Evolutionary conservation across 2,329 filamentous ascomycete species (phyloP).

Genomic region (Aphanocladium album): DNA sequence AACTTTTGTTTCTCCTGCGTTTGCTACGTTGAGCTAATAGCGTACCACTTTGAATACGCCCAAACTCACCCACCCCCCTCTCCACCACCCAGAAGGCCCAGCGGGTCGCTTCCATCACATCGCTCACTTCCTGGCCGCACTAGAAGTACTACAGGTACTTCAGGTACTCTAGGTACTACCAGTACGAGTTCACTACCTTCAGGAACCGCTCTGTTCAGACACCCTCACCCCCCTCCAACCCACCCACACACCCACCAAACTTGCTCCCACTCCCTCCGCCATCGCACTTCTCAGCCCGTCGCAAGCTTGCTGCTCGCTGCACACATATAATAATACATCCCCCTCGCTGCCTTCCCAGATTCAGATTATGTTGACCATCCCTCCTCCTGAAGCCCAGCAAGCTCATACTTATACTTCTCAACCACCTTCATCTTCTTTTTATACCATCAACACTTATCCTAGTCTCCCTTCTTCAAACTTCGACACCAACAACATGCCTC

Average conservation of each 20-base stretch:
- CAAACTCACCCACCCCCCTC: background rate
- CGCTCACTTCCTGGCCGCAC: background rate
- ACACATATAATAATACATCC: slow-evolving; percentile 8
- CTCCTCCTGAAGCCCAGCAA: background rate
- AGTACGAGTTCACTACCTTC: slow-evolving; percentile 4
- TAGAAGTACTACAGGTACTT: background rate
- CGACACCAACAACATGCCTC: slow-evolving; percentile 4
- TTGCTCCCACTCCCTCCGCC: background rate
- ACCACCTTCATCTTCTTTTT: background rate
- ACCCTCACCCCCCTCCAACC: background rate
- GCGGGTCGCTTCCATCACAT: background rate
- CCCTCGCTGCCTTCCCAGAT: background rate
- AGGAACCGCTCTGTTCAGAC: slow-evolving; percentile 1
- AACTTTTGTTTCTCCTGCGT: background rate
- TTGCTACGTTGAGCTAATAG: background rate
- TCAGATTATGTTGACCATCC: background rate
- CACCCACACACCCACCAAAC: background rate
- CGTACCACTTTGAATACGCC: too few relatives aligned
- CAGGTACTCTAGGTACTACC: background rate
- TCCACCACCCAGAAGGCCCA: background rate
- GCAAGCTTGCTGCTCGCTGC: background rate
- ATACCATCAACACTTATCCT: background rate
- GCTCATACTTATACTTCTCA: background rate
- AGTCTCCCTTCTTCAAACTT: background rate
- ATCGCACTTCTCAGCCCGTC: background rate